Evolutionary conservation across 139 green algal genomes (phyloP), one percentile per base, ranked within the genome.

Genomic region (Chlorella sp.): DNA sequence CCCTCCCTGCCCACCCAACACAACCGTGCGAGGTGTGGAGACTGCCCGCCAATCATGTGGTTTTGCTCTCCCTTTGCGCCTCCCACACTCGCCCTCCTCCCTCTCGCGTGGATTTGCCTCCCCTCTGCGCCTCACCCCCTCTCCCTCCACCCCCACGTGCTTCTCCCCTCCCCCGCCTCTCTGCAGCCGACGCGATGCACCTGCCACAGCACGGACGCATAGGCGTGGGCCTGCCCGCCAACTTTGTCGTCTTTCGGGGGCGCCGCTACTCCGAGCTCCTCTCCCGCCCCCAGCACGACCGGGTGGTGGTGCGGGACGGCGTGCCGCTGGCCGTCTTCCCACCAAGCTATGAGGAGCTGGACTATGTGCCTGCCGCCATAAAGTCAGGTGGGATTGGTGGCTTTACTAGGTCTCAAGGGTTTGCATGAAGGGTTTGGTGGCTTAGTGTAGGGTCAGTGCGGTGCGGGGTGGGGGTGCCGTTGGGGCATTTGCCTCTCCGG

Each of bases 191-290:
- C 39, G 95, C 94, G n/a, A 97, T 97, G 95, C 34, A 84, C 15
- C 84, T 97, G 76, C 82, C 37, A 1, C 66, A 68, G 3, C 82
- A 93, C 37, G 90, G 95, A 40, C 42, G 84, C 42, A 85, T 97
- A 0, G 64, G 30, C 28, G 57, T 86, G 2, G 95, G 95, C 28
- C 83, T 84, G 22, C 86, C 86, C 39, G 95, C 95, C 34, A 76
- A 97, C 90, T 89, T 97, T n/a, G 92, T 97, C 12, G 68, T 96
- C 48, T 96, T 97, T 83, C 90, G 90, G 18, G 95, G 77, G 34
- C 90, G 95, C 22, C 75, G 78, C n/a, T 97, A 95, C 90, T 93
- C 87, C 36, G 95, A 97, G 90, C 87, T 96, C 30, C 89, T 97
- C 21, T 94, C 93, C 4, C 90, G 95, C 1, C 93, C 93, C 68